Conservation (phyloP, 768 basidiomycete species). For the Cystobasidium ongulense region DNA sequence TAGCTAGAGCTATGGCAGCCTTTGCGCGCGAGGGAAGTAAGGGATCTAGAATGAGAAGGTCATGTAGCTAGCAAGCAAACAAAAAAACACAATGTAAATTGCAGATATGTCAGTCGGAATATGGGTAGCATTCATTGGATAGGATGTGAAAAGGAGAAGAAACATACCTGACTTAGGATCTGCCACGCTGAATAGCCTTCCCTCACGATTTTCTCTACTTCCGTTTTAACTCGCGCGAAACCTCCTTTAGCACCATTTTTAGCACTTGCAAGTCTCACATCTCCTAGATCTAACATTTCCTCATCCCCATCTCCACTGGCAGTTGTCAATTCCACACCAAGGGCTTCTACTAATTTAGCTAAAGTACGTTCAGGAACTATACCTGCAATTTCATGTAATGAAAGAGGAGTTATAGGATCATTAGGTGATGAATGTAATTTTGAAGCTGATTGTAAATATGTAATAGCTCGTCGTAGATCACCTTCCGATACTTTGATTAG, state of each 20-base stretch:
- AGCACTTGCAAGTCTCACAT: constrained; percentile 32
- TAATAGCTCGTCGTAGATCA: constrained; percentile 92
- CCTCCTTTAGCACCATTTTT: constrained; percentile 48
- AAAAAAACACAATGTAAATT: no score
- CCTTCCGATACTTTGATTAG: constrained; percentile 76
- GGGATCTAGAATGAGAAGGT: constrained; percentile 74
- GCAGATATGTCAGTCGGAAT: neutral
- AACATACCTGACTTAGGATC: constrained; percentile 69
- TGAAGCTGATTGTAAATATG: constrained; percentile 90
- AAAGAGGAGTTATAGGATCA: constrained; percentile 58
- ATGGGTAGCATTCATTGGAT: no score
- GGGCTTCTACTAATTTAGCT: constrained; percentile 57
- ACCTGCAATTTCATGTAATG: constrained; percentile 94
- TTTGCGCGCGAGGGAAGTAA: constrained; percentile 72
- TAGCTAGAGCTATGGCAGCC: constrained; percentile 64
- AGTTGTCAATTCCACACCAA: constrained; percentile 60
- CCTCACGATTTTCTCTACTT: constrained; percentile 67
- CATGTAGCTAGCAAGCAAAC: no score
- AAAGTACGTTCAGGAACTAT: constrained; percentile 74
- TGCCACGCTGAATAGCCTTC: constrained; percentile 91
- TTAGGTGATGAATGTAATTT: constrained; percentile 58
- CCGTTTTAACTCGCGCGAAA: constrained; percentile 52
- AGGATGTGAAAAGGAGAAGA: neutral
- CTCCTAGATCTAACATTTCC: constrained; percentile 50
- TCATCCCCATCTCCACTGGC: constrained; percentile 49